These are phyloP conservation scores for Prunus kanzakura DNA, from an alignment of 306 rosid genomes.

Conservation along the genomic window DNA sequence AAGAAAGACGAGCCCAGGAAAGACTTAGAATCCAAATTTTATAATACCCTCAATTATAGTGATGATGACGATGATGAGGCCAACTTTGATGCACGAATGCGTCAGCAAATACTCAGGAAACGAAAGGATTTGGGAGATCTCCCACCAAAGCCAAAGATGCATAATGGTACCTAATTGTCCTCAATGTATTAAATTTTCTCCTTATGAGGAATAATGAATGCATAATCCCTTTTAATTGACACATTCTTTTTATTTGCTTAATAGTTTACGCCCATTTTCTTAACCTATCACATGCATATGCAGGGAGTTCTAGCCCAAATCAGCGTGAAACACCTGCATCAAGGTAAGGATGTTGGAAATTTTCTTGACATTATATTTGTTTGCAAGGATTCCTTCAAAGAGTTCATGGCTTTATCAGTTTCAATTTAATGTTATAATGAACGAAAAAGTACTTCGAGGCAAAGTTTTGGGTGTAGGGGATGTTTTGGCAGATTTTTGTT, in stretches of 20 bases:
- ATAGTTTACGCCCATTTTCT: not conserved
- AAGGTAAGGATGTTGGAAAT: slow-evolving; percentile 38
- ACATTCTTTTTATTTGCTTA: not conserved
- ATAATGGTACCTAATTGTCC: slow-evolving; percentile 46
- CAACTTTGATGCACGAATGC: slow-evolving; percentile 87
- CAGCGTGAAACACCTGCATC: slow-evolving; percentile 29
- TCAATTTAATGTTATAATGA: not conserved
- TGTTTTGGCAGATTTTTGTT: not conserved
- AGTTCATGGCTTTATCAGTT: not conserved
- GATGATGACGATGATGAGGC: slow-evolving; percentile 56
- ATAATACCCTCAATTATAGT: slow-evolving; percentile 36
- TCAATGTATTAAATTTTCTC: not conserved
- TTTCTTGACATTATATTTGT: not conserved
- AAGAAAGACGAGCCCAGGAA: slow-evolving; percentile 67
- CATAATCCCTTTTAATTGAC: not conserved
- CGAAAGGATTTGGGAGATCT: slow-evolving; percentile 68
- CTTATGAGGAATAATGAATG: not conserved
- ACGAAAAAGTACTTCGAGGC: not conserved
- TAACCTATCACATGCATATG: slow-evolving; percentile 33
- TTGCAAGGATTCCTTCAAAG: not conserved
- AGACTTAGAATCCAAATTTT: slow-evolving; percentile 40
- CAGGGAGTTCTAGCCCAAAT: slow-evolving; percentile 65
- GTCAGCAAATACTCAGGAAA: slow-evolving; percentile 71
- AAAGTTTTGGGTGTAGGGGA: not conserved
- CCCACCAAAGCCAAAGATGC: slow-evolving; percentile 57